These are phyloP conservation scores for Nigrospora sphaerica DNA, from an alignment of 2,329 filamentous ascomycete species.

Conservation along the genomic window DNA sequence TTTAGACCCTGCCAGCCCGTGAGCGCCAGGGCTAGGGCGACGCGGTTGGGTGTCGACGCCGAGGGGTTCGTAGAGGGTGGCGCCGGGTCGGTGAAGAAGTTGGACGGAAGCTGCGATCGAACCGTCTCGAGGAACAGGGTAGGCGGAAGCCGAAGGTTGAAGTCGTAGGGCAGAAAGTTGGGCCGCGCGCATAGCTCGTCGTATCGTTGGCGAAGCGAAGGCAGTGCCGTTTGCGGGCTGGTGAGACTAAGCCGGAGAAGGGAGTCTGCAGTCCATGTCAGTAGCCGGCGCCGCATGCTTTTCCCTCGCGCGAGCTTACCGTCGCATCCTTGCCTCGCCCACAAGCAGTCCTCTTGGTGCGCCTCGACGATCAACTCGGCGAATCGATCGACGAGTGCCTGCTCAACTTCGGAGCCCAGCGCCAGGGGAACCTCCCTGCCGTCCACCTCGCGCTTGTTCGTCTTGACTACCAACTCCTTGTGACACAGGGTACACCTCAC, in stretches of 20 bases:
- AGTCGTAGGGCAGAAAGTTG: slow-evolving; percentile 52
- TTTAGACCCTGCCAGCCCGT: slow-evolving; percentile 69
- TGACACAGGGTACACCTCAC: slow-evolving; percentile 82
- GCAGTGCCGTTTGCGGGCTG: slow-evolving; percentile 51
- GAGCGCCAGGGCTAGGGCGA: slow-evolving; percentile 62
- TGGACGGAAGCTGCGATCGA: slow-evolving; percentile 40
- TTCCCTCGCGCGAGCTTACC: slow-evolving; percentile 36
- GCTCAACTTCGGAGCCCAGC: slow-evolving; percentile 55
- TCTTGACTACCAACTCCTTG: slow-evolving; percentile 74
- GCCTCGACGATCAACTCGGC: slow-evolving; percentile 63
- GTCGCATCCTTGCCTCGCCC: slow-evolving; percentile 83
- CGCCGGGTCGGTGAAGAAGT: slow-evolving; percentile 45
- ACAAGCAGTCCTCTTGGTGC: slow-evolving; percentile 77
- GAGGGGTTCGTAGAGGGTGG: slow-evolving; percentile 20
- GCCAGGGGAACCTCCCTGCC: slow-evolving; percentile 46
- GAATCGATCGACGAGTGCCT: slow-evolving; percentile 72
- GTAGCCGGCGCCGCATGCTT: slow-evolving; percentile 8
- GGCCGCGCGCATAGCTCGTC: slow-evolving; percentile 49
- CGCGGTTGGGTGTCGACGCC: slow-evolving; percentile 40
- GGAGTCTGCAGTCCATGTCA: slow-evolving; percentile 32
- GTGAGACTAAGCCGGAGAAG: slow-evolving; percentile 57
- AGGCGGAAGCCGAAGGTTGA: slow-evolving; percentile 52
- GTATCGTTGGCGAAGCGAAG: slow-evolving; percentile 56
- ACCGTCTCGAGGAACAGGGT: slow-evolving; percentile 42
- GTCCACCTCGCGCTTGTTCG: slow-evolving; percentile 54